Percentiles rank a stretch among this genome's conserved stretches.
Evolutionary conservation across 2,329 filamentous ascomycete species (phyloP).

Genomic region (Penicillium sp.): DNA sequence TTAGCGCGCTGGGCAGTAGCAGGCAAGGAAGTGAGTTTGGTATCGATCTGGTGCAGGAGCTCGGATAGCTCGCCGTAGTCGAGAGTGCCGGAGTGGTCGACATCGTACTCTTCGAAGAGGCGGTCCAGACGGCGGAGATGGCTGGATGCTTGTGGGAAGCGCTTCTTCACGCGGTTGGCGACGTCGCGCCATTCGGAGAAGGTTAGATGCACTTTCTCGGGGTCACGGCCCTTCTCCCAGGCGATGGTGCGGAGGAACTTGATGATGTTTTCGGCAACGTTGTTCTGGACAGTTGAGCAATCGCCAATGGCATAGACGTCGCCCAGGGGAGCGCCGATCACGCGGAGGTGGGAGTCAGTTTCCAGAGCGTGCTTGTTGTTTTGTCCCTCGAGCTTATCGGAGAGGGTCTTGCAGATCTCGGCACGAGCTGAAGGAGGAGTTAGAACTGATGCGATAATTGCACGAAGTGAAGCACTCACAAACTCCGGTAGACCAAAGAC

Average conservation of each 20-base stretch:
- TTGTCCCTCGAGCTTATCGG: constrained; percentile 77
- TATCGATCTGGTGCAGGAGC: constrained; percentile 89
- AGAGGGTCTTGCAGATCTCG: constrained; percentile 76
- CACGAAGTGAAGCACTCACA: constrained; percentile 42
- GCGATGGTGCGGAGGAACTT: constrained; percentile 87
- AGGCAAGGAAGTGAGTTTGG: constrained; percentile 89
- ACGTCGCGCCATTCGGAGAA: constrained; percentile 89
- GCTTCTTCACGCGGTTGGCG: constrained; percentile 80
- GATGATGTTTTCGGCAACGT: constrained; percentile 88
- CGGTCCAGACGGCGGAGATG: constrained; percentile 89
- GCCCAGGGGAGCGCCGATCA: constrained; percentile 86
- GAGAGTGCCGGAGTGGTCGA: constrained; percentile 88
- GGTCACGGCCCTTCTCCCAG: constrained; percentile 90
- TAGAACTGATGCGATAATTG: neutral
- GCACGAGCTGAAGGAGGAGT: constrained; percentile 65
- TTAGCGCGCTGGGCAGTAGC: constrained; percentile 96
- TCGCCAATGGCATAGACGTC: constrained; percentile 98
- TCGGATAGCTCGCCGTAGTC: constrained; percentile 92
- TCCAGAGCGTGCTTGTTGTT: constrained; percentile 91
- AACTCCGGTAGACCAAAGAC: constrained; percentile 96
- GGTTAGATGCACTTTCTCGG: constrained; percentile 81
- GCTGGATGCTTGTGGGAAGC: constrained; percentile 87
- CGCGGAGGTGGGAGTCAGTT: constrained; percentile 88
- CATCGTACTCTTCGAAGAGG: constrained; percentile 90
- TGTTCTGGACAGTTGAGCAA: constrained; percentile 96